Evolutionary conservation across 164 flowering plant species (phyloP).

Genomic region (Aristolochia fimbriata): DNA sequence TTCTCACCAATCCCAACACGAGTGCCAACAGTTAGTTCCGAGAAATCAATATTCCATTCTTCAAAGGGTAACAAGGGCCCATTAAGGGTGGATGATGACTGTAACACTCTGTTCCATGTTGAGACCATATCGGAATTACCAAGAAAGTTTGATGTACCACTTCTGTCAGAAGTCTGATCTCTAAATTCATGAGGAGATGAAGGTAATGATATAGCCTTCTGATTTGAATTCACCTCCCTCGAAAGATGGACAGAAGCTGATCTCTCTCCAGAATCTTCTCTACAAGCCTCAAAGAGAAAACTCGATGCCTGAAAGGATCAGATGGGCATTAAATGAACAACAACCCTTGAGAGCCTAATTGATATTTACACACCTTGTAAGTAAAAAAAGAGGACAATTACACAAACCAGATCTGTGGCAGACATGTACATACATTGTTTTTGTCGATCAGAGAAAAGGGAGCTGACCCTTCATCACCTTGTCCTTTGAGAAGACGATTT

Average conservation of each 20-base stretch:
- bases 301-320: slow-evolving; percentile 33
- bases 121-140: slow-evolving; percentile 41
- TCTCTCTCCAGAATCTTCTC: slow-evolving; percentile 36
- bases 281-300: slow-evolving; percentile 31
- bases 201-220: slow-evolving; percentile 84
- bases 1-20: slow-evolving; percentile 96
- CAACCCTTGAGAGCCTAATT: too few species aligned
- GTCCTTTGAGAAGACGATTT: slow-evolving; percentile 61
- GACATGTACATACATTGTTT: slow-evolving; percentile 33
- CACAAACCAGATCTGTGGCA: neutral
- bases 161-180: slow-evolving; percentile 40
- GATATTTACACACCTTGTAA: too few species aligned
- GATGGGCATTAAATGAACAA: too few species aligned
- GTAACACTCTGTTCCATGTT: slow-evolving; percentile 74
- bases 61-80: slow-evolving; percentile 68
- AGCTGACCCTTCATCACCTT: slow-evolving; percentile 34
- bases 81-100: slow-evolving; percentile 49
- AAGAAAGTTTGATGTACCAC: slow-evolving; percentile 21
- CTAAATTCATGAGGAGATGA: slow-evolving; percentile 78
- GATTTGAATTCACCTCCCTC: slow-evolving; percentile 36
- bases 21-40: slow-evolving; percentile 86
- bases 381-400: too few species aligned
- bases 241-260: slow-evolving; percentile 27
- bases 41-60: slow-evolving; percentile 93
- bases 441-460: slow-evolving; percentile 29